Evolutionary conservation across 768 basidiomycete species (phyloP).

Genomic region (Scleroderma citrinum): DNA sequence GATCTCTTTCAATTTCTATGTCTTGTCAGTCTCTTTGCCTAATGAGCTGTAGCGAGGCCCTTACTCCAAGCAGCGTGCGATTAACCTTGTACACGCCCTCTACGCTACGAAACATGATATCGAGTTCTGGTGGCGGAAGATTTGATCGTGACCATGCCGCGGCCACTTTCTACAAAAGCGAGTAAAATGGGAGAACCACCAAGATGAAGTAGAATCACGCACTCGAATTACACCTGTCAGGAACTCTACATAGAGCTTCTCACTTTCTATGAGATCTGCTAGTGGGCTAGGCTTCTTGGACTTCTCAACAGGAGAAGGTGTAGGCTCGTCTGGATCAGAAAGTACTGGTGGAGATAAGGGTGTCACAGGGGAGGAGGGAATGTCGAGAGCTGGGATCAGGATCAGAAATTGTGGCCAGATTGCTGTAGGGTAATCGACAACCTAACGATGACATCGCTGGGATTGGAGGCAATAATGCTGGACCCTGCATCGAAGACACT

Average conservation of each 20-base stretch:
- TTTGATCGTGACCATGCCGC: conserved; percentile 97
- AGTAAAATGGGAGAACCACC: conserved; percentile 8
- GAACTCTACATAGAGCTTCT: conserved; percentile 87
- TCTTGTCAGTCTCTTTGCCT: conserved; percentile 8
- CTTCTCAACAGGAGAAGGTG: conserved; percentile 36
- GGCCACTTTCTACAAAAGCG: conserved; percentile 74
- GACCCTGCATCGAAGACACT: conserved; percentile 3
- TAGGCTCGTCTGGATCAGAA: conserved; percentile 5
- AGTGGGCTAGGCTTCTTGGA: conserved; percentile 74
- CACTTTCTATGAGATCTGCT: conserved; percentile 88
- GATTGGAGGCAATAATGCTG: conserved; percentile 8
- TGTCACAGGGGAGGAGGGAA: conserved; percentile 17
- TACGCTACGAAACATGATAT: conserved; percentile 90
- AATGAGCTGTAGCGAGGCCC: background rate
- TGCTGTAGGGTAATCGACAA: conserved; percentile 6
- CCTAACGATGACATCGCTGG: conserved; percentile 20
- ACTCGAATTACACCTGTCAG: conserved; percentile 89
- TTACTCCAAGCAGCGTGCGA: conserved; percentile 67
- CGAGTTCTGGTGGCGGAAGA: conserved; percentile 87
- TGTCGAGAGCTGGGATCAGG: conserved; percentile 15
- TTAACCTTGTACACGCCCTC: conserved; percentile 93
- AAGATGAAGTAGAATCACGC: conserved; percentile 26
- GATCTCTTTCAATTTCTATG: conserved; percentile 89
- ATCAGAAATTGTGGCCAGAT: conserved; percentile 13
- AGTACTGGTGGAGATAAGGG: conserved; percentile 21